Evolutionary conservation across 495 filamentous ascomycete species (phyloP).

Genomic region (Neurospora cerealis): DNA sequence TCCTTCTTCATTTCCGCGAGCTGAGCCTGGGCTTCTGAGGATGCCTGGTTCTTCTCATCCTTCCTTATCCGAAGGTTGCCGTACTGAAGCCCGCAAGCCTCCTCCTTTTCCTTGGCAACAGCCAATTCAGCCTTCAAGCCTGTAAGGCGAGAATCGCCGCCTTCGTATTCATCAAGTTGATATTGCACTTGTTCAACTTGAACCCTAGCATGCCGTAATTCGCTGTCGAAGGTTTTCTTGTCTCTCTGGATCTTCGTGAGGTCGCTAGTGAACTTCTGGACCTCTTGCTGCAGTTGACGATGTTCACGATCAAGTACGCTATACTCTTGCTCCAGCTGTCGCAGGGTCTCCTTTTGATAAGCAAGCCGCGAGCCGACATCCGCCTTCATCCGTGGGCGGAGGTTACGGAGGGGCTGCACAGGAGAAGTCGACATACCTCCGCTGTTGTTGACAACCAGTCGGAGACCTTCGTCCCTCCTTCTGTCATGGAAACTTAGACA

Average conservation of each 20-base stretch:
- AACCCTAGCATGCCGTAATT: conserved; percentile 15
- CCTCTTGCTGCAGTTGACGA: conserved; percentile 40
- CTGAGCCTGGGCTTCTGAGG: conserved; percentile 18
- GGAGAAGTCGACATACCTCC: conserved; percentile 29
- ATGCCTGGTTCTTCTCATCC: conserved; percentile 24
- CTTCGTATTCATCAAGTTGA: conserved; percentile 35
- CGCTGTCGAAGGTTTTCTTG: conserved; percentile 11
- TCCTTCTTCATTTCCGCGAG: conserved; percentile 13
- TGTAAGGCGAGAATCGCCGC: conserved; percentile 28
- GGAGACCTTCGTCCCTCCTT: conserved; percentile 51
- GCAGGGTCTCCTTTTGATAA: conserved; percentile 33
- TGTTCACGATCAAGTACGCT: conserved; percentile 23
- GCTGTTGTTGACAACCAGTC: conserved; percentile 42
- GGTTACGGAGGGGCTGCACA: conserved; percentile 16
- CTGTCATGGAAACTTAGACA: conserved; percentile 55
- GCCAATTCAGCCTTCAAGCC: conserved; percentile 22
- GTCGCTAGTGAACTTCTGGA: conserved; percentile 49
- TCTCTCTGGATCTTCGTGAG: conserved; percentile 44
- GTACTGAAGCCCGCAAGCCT: conserved; percentile 34
- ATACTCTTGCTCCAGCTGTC: conserved; percentile 36
- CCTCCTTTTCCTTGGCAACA: conserved; percentile 18
- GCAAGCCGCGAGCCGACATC: conserved; percentile 60
- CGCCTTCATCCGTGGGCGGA: conserved; percentile 66
- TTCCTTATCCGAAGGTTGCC: conserved; percentile 26
- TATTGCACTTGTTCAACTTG: conserved; percentile 17